A percentile compares a stretch with the other conserved stretches of the same genome.
These are phyloP conservation scores for Eucalyptus polybractea DNA, from an alignment of 345 rosid species.

Conservation along the genomic window DNA sequence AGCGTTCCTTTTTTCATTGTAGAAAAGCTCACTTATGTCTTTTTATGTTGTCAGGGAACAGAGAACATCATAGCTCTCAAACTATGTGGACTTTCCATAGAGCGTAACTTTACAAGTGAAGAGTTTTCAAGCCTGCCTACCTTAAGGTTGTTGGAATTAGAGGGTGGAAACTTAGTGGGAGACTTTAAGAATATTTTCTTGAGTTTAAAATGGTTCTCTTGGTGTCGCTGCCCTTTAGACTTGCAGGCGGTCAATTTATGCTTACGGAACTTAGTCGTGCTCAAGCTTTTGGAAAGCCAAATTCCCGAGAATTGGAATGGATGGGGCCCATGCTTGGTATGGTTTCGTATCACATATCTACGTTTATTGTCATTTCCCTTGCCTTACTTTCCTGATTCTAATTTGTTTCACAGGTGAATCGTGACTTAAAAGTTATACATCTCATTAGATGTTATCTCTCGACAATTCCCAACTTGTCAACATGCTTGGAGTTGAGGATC, in stretches of 20 bases:
- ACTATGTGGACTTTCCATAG: not conserved
- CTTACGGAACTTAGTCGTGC: not conserved
- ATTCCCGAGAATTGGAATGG: not conserved
- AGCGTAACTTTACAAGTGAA: not conserved
- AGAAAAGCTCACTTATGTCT: not conserved
- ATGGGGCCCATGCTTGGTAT: not conserved
- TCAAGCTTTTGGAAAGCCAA: not conserved
- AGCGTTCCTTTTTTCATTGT: too few relatives aligned
- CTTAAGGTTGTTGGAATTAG: not conserved
- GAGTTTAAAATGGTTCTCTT: not conserved
- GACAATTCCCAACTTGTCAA: not conserved
- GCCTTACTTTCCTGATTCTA: not conserved
- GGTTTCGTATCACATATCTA: fast-evolving
- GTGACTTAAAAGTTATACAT: not conserved
- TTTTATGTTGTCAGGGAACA: not conserved
- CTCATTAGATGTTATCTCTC: not conserved
- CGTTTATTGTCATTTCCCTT: not conserved
- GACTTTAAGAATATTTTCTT: not conserved
- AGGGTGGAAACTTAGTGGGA: not conserved
- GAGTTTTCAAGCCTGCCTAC: not conserved
- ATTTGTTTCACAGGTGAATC: not conserved
- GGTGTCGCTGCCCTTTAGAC: not conserved
- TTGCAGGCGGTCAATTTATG: not conserved
- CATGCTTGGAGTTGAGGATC: not conserved
- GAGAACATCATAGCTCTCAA: not conserved